Evolutionary conservation across 2,329 filamentous ascomycete genomes (phyloP).

Genomic region (Penicillium psychrosexuale): DNA sequence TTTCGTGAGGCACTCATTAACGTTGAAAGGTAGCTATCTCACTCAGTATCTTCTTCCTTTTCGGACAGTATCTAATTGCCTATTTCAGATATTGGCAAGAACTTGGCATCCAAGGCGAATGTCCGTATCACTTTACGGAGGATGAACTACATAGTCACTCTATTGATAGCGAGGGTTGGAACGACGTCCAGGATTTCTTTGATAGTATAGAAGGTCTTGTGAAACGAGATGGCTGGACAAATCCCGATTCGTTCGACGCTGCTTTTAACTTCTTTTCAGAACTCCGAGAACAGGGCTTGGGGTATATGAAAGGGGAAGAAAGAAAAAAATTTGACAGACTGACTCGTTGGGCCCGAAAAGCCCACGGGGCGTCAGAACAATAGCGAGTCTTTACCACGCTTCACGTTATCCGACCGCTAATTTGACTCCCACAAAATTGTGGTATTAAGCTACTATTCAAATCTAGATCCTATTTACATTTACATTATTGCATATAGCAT

Average conservation of each 20-base stretch:
- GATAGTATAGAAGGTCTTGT: conserved; percentile 34
- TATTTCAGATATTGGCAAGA: conserved; percentile 20
- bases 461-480: too few species aligned
- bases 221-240: conserved; percentile 39
- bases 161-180: conserved; percentile 23
- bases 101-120: conserved; percentile 16
- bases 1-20: conserved; percentile 26
- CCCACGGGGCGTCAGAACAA: not conserved
- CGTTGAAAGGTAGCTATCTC: conserved; percentile 21
- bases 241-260: conserved; percentile 35
- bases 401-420: not conserved
- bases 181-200: conserved; percentile 24
- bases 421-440: not conserved
- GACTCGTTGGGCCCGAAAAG: conserved; percentile 26
- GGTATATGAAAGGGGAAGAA: conserved; percentile 31
- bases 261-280: conserved; percentile 36
- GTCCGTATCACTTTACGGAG: conserved; percentile 23
- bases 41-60: not conserved
- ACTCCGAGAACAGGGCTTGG: conserved; percentile 33
- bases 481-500: too few species aligned
- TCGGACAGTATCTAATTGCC: not conserved
- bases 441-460: too few species aligned
- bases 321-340: conserved; percentile 31
- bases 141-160: conserved; percentile 19
- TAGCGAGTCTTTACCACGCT: not conserved